Conservation (phyloP, 2,329 filamentous ascomycete species). For the Trichophaea hybrida region DNA sequence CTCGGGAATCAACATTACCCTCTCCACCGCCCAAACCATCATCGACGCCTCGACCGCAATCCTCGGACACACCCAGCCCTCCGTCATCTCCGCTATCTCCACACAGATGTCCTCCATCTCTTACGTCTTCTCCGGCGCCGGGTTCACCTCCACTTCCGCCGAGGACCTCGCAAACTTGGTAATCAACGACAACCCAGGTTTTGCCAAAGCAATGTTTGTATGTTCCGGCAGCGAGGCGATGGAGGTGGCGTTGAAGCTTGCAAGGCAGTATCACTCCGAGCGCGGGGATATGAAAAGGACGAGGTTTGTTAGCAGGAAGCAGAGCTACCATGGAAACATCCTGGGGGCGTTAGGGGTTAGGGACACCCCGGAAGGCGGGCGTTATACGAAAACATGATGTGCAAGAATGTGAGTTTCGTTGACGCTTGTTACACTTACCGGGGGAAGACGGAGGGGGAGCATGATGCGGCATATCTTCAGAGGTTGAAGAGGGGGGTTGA, state of each 20-base stretch:
- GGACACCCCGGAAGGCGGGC: constrained; percentile 47
- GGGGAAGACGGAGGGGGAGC: constrained; percentile 39
- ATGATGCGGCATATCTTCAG: constrained; percentile 44
- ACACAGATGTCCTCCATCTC: constrained; percentile 45
- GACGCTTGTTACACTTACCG: constrained; percentile 55
- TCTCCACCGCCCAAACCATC: constrained; percentile 44
- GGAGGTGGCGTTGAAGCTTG: constrained; percentile 54
- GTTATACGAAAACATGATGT: constrained; percentile 47
- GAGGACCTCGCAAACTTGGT: constrained; percentile 33
- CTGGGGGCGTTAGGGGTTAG: constrained; percentile 51
- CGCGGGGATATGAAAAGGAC: constrained; percentile 36
- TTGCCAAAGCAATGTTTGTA: neutral
- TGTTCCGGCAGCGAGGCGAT: constrained; percentile 49
- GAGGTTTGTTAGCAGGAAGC: constrained; percentile 50
- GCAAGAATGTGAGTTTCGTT: constrained; percentile 44
- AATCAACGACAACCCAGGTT: neutral
- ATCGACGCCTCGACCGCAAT: constrained; percentile 62
- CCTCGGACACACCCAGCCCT: constrained; percentile 50
- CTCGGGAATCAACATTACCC: constrained; percentile 39
- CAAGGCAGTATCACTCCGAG: constrained; percentile 52
- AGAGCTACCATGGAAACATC: constrained; percentile 58
- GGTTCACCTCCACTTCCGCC: constrained; percentile 40
- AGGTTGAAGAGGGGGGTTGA: constrained; percentile 52
- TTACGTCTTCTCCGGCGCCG: constrained; percentile 45
- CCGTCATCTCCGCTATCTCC: constrained; percentile 46